Conservation (phyloP, 768 basidiomycete species). For the Psilocybe sp. region DNA sequence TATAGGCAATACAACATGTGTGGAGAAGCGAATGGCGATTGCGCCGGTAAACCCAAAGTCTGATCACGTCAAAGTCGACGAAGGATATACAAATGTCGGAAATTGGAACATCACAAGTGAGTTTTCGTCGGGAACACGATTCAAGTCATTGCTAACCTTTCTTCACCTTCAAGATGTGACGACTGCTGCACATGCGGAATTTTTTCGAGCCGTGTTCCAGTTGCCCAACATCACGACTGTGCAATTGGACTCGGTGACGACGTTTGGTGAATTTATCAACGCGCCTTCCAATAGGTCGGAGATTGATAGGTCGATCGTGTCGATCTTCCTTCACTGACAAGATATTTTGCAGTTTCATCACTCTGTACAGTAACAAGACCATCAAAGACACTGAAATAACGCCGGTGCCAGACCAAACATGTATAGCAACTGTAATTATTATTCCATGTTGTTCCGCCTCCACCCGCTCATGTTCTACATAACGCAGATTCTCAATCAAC, state of each 20-base stretch:
- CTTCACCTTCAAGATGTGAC: conserved; percentile 16
- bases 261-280: conserved; percentile 22
- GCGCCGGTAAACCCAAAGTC: conserved; percentile 15
- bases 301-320: too few species aligned
- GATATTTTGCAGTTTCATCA: conserved; percentile 16
- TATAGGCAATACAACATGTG: conserved; percentile 17
- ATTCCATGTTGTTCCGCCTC: not conserved
- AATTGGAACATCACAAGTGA: conserved; percentile 27
- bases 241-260: conserved; percentile 9
- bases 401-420: conserved; percentile 18
- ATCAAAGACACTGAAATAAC: conserved; percentile 16
- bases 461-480: not conserved
- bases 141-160: not conserved
- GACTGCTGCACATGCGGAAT: conserved; percentile 22
- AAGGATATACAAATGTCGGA: conserved; percentile 20
- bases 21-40: conserved; percentile 18
- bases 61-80: conserved; percentile 19
- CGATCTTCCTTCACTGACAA: not conserved
- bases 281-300: conserved; percentile 22
- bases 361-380: conserved; percentile 20
- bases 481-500: conserved; percentile 16
- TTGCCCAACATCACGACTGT: conserved; percentile 20
- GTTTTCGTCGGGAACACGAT: not conserved
- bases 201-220: conserved; percentile 21
- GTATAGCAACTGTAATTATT: conserved; percentile 20